These are phyloP conservation scores for Serendipita sp. DNA, from an alignment of 768 basidiomycete species.

Conservation along the genomic window DNA sequence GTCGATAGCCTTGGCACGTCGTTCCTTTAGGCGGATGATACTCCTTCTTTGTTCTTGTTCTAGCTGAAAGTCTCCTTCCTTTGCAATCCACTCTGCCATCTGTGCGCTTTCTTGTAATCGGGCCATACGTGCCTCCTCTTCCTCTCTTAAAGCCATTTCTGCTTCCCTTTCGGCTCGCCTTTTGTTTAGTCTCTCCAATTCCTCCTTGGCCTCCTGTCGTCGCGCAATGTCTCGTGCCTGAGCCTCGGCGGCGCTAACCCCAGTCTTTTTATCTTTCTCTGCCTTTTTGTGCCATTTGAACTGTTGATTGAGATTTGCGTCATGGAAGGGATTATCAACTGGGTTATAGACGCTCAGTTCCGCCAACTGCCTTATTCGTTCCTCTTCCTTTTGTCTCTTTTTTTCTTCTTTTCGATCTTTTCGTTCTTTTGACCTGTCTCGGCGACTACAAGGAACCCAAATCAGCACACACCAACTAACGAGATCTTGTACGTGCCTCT, in stretches of 20 bases:
- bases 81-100: conserved; percentile 95
- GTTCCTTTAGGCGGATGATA: conserved; percentile 87
- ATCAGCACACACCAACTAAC: background rate
- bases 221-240: conserved; percentile 64
- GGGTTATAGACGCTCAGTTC: conserved; percentile 95
- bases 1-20: conserved; percentile 96
- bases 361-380: conserved; percentile 81
- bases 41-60: conserved; percentile 85
- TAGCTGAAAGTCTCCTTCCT: conserved; percentile 93
- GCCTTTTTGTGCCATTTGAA: conserved; percentile 99
- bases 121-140: conserved; percentile 81
- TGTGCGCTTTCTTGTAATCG: conserved; percentile 85
- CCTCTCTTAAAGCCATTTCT: conserved; percentile 74
- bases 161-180: conserved; percentile 85
- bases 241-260: conserved; percentile 61
- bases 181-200: conserved; percentile 78
- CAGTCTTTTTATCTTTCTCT: conserved; percentile 86
- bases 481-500: conserved; percentile 30
- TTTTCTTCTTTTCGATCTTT: conserved; percentile 78
- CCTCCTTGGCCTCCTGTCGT: conserved; percentile 84
- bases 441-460: conserved; percentile 30
- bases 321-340: conserved; percentile 95
- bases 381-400: conserved; percentile 63
- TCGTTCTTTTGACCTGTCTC: conserved; percentile 77
- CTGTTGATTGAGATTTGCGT: conserved; percentile 87